Evolutionary conservation across 2,329 filamentous ascomycete genomes (phyloP).

Genomic region (Ceratocystis lukuohia): DNA sequence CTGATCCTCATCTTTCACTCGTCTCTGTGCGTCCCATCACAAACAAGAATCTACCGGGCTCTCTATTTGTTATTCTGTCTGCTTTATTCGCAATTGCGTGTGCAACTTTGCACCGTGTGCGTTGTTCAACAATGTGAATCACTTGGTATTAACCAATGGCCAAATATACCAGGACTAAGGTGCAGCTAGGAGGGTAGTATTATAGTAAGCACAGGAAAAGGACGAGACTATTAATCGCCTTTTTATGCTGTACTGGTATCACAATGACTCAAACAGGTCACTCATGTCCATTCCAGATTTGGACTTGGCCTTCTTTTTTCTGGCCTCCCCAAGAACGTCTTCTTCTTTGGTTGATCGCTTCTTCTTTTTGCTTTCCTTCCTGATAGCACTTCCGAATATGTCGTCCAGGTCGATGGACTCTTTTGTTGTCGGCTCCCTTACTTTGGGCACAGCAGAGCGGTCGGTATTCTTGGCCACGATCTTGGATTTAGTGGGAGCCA

Average conservation of each 20-base stretch:
- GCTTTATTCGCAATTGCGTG: not conserved
- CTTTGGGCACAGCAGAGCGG: not conserved
- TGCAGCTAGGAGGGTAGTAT: not conserved
- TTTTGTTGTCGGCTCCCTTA: not conserved
- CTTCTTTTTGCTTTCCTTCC: conserved; percentile 25
- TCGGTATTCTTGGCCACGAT: not conserved
- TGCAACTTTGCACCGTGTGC: not conserved
- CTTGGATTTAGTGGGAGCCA: not conserved
- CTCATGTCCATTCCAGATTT: conserved; percentile 30
- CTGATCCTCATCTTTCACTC: not conserved
- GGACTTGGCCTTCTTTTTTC: conserved; percentile 43
- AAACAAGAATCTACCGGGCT: not conserved
- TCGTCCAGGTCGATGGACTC: conserved; percentile 11
- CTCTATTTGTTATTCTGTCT: not conserved
- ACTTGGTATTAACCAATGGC: not conserved
- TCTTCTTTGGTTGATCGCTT: conserved; percentile 23
- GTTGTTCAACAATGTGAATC: not conserved
- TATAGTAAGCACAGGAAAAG: not conserved
- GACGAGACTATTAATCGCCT: not conserved
- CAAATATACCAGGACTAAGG: not conserved
- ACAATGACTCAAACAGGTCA: conserved; percentile 47
- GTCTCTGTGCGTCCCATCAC: not conserved
- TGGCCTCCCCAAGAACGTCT: conserved; percentile 21
- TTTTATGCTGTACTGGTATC: not conserved
- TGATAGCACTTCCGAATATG: conserved; percentile 11